These are phyloP conservation scores for Penicillium sp. DNA, from an alignment of 2,329 filamentous ascomycete genomes.

Conservation along the genomic window DNA sequence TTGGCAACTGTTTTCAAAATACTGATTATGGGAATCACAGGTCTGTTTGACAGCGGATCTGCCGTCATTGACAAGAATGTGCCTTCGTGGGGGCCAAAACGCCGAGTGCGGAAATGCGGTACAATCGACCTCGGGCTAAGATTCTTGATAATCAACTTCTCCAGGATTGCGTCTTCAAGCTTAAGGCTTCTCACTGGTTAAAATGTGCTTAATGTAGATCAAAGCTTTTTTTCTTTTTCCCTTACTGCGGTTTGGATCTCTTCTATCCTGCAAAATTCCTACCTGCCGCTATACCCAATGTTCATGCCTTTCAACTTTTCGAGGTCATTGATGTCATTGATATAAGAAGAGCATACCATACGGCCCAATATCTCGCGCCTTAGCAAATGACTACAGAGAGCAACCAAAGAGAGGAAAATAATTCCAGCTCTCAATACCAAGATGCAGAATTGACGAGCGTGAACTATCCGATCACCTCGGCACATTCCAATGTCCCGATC, in stretches of 20 bases:
- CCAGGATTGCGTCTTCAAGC: not conserved
- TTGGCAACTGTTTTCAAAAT: not conserved
- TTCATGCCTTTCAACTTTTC: not conserved
- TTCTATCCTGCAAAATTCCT: not conserved
- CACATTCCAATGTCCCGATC: not conserved
- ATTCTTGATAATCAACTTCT: slow-evolving; percentile 1
- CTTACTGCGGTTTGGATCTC: not conserved
- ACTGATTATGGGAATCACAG: not conserved
- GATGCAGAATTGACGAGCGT: not conserved
- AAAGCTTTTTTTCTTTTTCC: not conserved
- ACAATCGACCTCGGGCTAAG: not conserved
- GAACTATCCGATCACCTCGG: not conserved
- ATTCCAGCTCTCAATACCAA: not conserved
- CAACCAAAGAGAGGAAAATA: not conserved
- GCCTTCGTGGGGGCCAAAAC: not conserved
- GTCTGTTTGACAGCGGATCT: not conserved
- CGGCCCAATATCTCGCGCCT: not conserved
- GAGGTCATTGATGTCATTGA: not conserved
- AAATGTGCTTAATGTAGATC: not conserved
- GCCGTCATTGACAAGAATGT: not conserved
- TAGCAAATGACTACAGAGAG: not conserved
- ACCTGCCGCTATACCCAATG: not conserved
- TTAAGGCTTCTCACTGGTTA: not conserved
- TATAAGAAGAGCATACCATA: not conserved
- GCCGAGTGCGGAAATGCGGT: not conserved